Base-by-base conservation (phyloP, 2,329 filamentous ascomycete genomes). In the Aurifilum marmelostoma region DNA sequence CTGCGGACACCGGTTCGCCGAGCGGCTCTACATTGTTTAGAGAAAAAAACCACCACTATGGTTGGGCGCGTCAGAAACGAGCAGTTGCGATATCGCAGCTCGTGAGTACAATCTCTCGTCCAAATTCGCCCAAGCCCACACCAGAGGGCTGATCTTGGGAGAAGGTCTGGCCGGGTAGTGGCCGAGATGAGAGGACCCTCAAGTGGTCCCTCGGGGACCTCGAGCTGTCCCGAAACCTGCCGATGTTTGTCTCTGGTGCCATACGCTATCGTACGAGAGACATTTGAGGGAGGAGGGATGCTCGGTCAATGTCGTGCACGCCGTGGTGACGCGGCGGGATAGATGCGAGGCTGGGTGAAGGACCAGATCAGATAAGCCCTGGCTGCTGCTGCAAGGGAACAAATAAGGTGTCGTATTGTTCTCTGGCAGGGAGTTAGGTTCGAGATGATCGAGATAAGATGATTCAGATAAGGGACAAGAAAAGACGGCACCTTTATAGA, bases 11-110 rank as follows among this genome's bases (percentile, higher is more conserved):
- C 34, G 65, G n/a, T 56, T 16, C 14, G 62, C 41, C 62, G 41
- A 63, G 41, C 16, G 27, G 47, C 63, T n/a, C n/a, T 50, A 41
- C 47, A 21, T 67, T 59, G 52, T 27, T 50, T 41, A 39, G 24
- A 43, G 12, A 3, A 16, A 47, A 11, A 29, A 21, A n/a, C n/a
- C 14, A 2, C 9, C 59, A 37, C 47, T 39, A 54, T n/a, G 11
- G 47, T 34, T 6, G 50, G 39, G 47, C 16, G 24, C 41, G 41
- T 47, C 41, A 18, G 18, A n/a, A 47, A n/a, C 8, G 18, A 47
- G 21, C 43, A n/a, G 21, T 43, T 66, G 69, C 69, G 69, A 70
- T 66, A 66, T 70, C 69, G 69, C 69, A 70, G 37, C 29, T 43
- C 29, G 24, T 39, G 34, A 16, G 43, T 34, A 34, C 8, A n/a